Percentiles rank a stretch among this genome's conserved stretches.
These are phyloP conservation scores for Byssothecium circinans DNA, from an alignment of 2,329 filamentous ascomycete species.

Conservation along the genomic window DNA sequence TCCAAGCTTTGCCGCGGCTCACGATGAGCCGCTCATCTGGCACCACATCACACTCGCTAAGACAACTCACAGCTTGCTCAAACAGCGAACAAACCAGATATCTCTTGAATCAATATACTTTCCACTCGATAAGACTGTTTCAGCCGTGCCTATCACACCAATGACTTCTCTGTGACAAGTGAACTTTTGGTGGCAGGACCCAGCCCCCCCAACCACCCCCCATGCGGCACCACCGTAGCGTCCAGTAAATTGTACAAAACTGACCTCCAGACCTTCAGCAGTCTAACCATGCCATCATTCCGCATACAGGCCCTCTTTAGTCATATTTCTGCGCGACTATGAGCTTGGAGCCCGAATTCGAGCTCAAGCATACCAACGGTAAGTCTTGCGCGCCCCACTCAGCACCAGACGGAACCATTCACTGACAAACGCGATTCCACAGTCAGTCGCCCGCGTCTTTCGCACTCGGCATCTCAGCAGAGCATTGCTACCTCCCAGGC, in stretches of 20 bases:
- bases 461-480: constrained; percentile 47
- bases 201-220: constrained; percentile 13
- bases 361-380: constrained; percentile 49
- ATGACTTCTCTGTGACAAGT: constrained; percentile 10
- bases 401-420: constrained; percentile 4
- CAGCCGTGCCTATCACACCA: constrained; percentile 8
- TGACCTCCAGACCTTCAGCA: constrained; percentile 7
- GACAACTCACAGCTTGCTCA: neutral
- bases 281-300: constrained; percentile 18
- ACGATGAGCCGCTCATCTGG: neutral
- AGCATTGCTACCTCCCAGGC: constrained; percentile 53
- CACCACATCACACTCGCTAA: neutral
- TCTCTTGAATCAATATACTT: neutral
- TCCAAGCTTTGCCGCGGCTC: neutral
- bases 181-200: constrained; percentile 9
- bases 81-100: neutral
- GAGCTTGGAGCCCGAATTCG: constrained; percentile 41
- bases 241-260: constrained; percentile 12
- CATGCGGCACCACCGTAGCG: constrained; percentile 4
- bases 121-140: neutral
- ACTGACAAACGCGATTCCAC: constrained; percentile 17
- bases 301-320: constrained; percentile 32
- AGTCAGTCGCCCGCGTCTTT: constrained; percentile 46
- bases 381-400: constrained; percentile 5
- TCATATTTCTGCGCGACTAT: constrained; percentile 34